These are phyloP conservation scores for Pulveroboletus sp. DNA, from an alignment of 768 basidiomycete species.

Conservation along the genomic window DNA sequence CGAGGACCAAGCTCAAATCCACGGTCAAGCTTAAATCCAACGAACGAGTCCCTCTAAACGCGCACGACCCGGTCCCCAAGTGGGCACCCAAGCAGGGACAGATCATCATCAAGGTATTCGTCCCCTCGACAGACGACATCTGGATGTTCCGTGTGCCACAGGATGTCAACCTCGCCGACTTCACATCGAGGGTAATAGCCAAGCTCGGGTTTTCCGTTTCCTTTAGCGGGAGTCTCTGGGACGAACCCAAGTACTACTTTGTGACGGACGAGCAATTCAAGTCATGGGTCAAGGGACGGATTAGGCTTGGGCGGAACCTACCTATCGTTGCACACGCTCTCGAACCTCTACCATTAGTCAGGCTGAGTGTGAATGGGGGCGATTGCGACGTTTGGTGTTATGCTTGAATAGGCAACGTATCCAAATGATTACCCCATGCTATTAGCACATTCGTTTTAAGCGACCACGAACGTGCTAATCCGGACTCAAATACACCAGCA, in stretches of 20 bases:
- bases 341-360: constrained; percentile 12
- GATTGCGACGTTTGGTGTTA: constrained; percentile 23
- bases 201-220: constrained; percentile 36
- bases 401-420: not conserved
- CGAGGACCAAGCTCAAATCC: constrained; percentile 3
- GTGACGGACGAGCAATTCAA: constrained; percentile 31
- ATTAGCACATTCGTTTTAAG: not conserved
- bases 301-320: constrained; percentile 33
- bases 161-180: constrained; percentile 26
- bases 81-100: constrained; percentile 33
- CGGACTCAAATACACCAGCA: no score
- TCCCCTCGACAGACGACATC: constrained; percentile 37
- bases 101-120: constrained; percentile 38
- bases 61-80: constrained; percentile 4
- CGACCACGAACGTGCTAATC: no score
- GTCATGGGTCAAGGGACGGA: constrained; percentile 30
- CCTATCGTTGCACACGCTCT: constrained; percentile 32
- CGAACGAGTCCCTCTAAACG: not conserved
- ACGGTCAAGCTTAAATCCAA: not conserved
- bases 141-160: constrained; percentile 36
- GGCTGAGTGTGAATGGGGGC: constrained; percentile 12
- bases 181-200: constrained; percentile 28
- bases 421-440: not conserved
- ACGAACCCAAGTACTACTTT: constrained; percentile 28
- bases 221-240: constrained; percentile 31